Percentiles rank a stretch among this genome's conserved stretches.
Evolutionary conservation across 2,329 filamentous ascomycete species (phyloP).

Genomic region (Blastomyces emzantsi): DNA sequence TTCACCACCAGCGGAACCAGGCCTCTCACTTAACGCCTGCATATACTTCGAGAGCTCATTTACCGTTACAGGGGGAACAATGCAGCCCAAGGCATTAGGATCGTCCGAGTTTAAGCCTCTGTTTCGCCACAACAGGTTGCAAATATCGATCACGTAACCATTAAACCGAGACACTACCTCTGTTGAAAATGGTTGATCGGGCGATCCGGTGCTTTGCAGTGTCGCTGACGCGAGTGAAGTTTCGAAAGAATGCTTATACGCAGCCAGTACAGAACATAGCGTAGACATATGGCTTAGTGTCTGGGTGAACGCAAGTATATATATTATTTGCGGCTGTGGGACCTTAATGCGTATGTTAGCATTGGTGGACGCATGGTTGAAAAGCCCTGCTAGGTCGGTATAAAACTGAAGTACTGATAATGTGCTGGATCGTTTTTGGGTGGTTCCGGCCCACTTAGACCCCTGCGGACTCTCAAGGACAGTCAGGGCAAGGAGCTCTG

Average conservation of each 20-base stretch:
- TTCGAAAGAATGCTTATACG: constrained; percentile 68
- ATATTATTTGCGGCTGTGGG: constrained; percentile 59
- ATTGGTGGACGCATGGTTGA: constrained; percentile 45
- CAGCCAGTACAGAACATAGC: constrained; percentile 58
- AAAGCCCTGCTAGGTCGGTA: constrained; percentile 52
- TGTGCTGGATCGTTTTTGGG: constrained; percentile 29
- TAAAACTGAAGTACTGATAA: constrained; percentile 58
- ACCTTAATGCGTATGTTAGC: constrained; percentile 56
- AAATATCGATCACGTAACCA: constrained; percentile 76
- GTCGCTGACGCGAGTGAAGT: constrained; percentile 41
- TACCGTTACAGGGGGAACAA: constrained; percentile 42
- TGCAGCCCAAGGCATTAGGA: constrained; percentile 48
- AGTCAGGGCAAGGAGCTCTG: constrained; percentile 47
- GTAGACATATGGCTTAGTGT: constrained; percentile 58
- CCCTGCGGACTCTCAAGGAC: constrained; percentile 47
- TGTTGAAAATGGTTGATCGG: constrained; percentile 43
- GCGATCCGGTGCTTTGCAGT: constrained; percentile 26
- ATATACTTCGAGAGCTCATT: constrained; percentile 36
- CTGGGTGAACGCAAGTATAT: constrained; percentile 58
- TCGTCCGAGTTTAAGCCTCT: constrained; percentile 60
- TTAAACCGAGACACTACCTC: constrained; percentile 64
- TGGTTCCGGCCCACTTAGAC: constrained; percentile 11
- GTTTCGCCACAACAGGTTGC: constrained; percentile 72
- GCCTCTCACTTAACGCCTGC: constrained; percentile 30
- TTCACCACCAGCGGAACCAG: constrained; percentile 6